These are phyloP conservation scores for Yarrowia divulgata DNA, from an alignment of 805 yeast species.

Conservation along the genomic window DNA sequence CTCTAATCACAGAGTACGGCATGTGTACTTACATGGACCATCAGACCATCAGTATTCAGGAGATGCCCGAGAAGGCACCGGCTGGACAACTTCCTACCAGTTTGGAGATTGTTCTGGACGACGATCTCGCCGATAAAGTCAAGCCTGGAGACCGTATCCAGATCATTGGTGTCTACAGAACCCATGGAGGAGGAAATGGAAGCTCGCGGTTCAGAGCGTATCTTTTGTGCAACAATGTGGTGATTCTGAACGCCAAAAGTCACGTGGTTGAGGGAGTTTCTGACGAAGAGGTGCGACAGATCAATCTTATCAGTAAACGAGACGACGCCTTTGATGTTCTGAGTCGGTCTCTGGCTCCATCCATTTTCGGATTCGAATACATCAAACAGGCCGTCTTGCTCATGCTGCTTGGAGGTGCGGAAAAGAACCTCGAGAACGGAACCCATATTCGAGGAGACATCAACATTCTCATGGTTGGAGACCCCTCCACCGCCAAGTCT, in stretches of 20 bases:
- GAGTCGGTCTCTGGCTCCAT: conserved; percentile 90
- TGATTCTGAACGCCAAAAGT: conserved; percentile 84
- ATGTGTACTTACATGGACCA: conserved; percentile 91
- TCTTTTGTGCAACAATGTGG: conserved; percentile 87
- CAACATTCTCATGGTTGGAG: conserved; percentile 95
- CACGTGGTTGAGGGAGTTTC: conserved; percentile 68
- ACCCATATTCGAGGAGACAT: conserved; percentile 98
- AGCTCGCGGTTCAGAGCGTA: conserved; percentile 79
- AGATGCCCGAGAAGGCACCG: conserved; percentile 97
- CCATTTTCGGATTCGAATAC: conserved; percentile 90
- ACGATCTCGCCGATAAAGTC: conserved; percentile 87
- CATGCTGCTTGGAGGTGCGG: conserved; percentile 92
- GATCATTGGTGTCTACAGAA: conserved; percentile 90
- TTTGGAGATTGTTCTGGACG: conserved; percentile 90
- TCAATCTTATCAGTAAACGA: conserved; percentile 76
- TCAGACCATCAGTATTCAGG: conserved; percentile 91
- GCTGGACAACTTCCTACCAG: conserved; percentile 97
- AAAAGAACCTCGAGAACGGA: conserved; percentile 91
- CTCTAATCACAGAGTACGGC: conserved; percentile 89
- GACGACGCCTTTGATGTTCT: conserved; percentile 77
- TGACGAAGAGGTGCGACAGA: conserved; percentile 83
- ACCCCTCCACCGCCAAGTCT: conserved; percentile 97
- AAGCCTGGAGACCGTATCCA: conserved; percentile 98
- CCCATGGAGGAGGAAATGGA: conserved; percentile 75
- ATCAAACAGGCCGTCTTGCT: conserved; percentile 90